Base-by-base conservation (phyloP, 2,329 filamentous ascomycete genomes). In the Arthrobotrys sphaeroides region DNA sequence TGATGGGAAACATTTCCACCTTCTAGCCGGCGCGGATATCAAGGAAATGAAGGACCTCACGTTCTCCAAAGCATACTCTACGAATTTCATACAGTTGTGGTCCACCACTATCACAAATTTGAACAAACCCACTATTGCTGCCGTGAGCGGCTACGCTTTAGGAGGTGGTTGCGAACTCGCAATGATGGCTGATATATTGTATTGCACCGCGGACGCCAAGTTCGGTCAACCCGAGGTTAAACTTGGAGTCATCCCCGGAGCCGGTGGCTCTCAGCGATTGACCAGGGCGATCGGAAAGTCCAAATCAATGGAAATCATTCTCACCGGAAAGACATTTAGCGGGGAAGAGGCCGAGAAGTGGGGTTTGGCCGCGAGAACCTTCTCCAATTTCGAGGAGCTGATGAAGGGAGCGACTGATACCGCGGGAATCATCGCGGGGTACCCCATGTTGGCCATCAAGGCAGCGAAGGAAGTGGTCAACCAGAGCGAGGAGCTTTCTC, bases 201-300 rank as follows among this genome's bases (percentile, higher is more conserved):
- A 98, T 86, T 95, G 92, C 84, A 94, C 91, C 1, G 87, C 90
- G 59, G 88, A 84, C 13, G 94, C 95, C 78, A 96, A 92, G 80
- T 97, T 99, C 82, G 95, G 95, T 10, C 95, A 98, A 84, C 95
- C 95, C 0, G 95, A 99, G 85, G 93, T 99, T 85, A 97, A 96
- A 84, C 87, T 99, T 2, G 95, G 95, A 24, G 91, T 91, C 1
- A 92, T 98, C 67, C 95, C 95, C 0, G 95, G 95, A 2, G 95
- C 92, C 0, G 95, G 95, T 26, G 95, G 95, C 5, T 93, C 90
- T 77, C 95, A 99, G 86, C 87, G 95, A 6, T 85, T 99, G 49
- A 96, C 93, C 4, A 87, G 89, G 22, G 93, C 91, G 12, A 86
- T 95, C 68, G 92, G 92, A 60, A 95, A 96, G 87, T 89, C 89